Evolutionary conservation across 1,284 basidiomycete genomes (phyloP), one percentile per base, ranked within the genome.

Genomic region (Hypsizygus ulmarius): DNA sequence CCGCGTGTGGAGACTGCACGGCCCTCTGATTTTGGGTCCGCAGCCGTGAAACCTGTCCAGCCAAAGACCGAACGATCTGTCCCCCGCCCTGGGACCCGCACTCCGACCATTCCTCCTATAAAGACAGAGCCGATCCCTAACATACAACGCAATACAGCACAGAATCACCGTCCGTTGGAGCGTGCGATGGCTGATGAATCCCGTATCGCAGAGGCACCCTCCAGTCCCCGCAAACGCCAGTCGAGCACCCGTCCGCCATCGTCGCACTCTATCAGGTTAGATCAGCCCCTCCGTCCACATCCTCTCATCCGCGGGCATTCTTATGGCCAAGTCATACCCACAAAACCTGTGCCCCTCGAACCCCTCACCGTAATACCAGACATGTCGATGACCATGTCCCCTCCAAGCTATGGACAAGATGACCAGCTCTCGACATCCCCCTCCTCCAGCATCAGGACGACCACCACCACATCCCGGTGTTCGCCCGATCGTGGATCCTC

Each of bases 251-350:
- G 84, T 15, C 82, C 84, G 10, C 74, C 82, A 27, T 87, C 86
- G 3, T 76, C 68, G 14, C 79, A 83, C 59, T 84, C 84, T 15
- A 60, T 77, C 28, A 70, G 70, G 49, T 67, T 65, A 55, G 67
- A 69, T 16, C 52, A 60, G 25, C 51, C 69, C 16, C 65, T 84
- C 43, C 81, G 83, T 15, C 85, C 83, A 0, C 86, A 89, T 60
- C 87, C 86, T 5, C 73, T 89, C 43, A 87, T 89, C 53, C 81
- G 86, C 46, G 84, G 84, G 7, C 74, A 82, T 54, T 86, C 86
- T 0, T 79, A 75, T 50, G 79, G 81, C 8, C 73, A 75, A 28
- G 59, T 56, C 30, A 54, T 49, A 37, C 51, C 60, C 49, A 64
- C 72, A 47, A 81, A 78, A 61, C 75, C 80, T 28, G 64, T 74